These are phyloP conservation scores for Fagus crenata DNA, from an alignment of 306 rosid genomes.

Conservation along the genomic window DNA sequence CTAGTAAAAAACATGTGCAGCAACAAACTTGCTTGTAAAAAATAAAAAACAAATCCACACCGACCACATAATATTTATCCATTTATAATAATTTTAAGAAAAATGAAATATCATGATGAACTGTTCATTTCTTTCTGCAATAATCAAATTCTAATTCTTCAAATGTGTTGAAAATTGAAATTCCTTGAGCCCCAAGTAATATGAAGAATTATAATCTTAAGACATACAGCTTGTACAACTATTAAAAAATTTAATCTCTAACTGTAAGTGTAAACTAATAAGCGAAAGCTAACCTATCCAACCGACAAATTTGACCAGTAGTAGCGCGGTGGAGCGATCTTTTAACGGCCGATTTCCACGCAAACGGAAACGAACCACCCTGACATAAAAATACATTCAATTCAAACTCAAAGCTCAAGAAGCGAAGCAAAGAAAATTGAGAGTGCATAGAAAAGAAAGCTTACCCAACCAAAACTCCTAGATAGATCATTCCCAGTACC, in stretches of 20 bases:
- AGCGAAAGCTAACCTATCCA: slow-evolving; percentile 66
- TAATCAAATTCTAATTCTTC: too few species aligned
- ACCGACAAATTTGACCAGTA: slow-evolving; percentile 51
- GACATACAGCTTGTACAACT: not conserved
- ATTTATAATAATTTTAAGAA: not conserved
- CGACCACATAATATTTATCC: slow-evolving; percentile 12
- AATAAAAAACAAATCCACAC: slow-evolving; percentile 18
- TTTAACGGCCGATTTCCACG: slow-evolving; percentile 86
- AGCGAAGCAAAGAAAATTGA: slow-evolving; percentile 18
- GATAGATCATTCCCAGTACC: slow-evolving; percentile 98
- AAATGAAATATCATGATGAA: not conserved
- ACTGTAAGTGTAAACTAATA: not conserved
- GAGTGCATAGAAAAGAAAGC: slow-evolving; percentile 28
- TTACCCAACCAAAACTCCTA: slow-evolving; percentile 92
- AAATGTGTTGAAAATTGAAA: too few species aligned
- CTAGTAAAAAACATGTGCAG: slow-evolving; percentile 13
- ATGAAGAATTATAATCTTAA: not conserved
- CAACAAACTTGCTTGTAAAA: slow-evolving; percentile 1
- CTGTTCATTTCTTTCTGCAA: not conserved
- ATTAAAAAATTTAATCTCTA: too few species aligned
- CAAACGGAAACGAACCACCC: slow-evolving; percentile 99
- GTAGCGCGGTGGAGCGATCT: slow-evolving; percentile 64
- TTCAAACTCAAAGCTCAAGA: slow-evolving; percentile 33
- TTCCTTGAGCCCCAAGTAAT: not conserved
- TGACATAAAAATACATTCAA: slow-evolving; percentile 32